Base-by-base conservation (phyloP, 805 yeast genomes). In the Nakazawaea holstii region DNA sequence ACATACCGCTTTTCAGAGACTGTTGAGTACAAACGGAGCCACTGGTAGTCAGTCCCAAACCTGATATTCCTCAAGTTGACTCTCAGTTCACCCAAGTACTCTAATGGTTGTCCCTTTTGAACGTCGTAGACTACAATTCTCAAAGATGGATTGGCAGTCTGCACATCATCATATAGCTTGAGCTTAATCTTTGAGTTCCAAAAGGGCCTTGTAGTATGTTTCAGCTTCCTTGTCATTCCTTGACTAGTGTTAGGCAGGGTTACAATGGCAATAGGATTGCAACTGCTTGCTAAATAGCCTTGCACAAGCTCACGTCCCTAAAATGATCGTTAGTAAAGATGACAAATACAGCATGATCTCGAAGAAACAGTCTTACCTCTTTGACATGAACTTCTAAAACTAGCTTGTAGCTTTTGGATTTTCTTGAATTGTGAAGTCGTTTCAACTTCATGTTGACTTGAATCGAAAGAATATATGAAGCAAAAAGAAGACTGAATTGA, bases 81-180 rank as follows among this genome's bases (percentile, higher is more conserved):
- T 36, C 66, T 51, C 26, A 61, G 43, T 41, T 62, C 66, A 8
- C 66, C 66, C 15, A 61, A 35, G 43, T 62, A 62, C 14, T 53
- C 55, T 37, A 35, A 26, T 2, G 36, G 46, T n/a, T 35, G 37
- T 20, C 39, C 20, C 27, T 33, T 43, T 17, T 38, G 46, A n/a
- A 43, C 39, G 20, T 48, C 50, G 14, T 20, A 42, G 27, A 48
- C 43, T 13, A 42, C 43, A 15, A 47, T 42, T 8, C 35, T 37
- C 29, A 47, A 29, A 11, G 29, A 13, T 10, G 49, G 46, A 6
- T 14, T 33, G 11, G 39, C 9, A 13, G 35, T 13, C n/a, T 28
- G 41, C 10, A 17, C 32, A 17, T 48, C 39, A n/a, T 43, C 43
- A 20, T 14, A 39, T 8, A 48, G 14, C 13, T 48, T 48, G 33